A percentile compares a stretch with the other conserved stretches of the same genome.
These are phyloP conservation scores for Akanthomyces dipterigenus DNA, from an alignment of 2,329 filamentous ascomycete species.

Conservation along the genomic window DNA sequence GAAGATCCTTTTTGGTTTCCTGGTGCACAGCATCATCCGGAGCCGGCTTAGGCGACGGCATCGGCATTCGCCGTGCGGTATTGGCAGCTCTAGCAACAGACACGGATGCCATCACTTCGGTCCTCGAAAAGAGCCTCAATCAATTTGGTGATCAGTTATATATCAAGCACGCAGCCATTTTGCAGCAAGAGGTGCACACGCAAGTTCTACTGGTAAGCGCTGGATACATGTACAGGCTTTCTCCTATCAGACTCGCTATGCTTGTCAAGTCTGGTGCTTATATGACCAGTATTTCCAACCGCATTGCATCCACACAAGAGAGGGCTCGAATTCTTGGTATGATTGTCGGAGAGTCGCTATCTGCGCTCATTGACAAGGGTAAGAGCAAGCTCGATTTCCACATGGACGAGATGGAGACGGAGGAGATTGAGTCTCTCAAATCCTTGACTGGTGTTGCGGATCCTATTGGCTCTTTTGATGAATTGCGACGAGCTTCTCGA, in stretches of 20 bases:
- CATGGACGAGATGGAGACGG: conserved; percentile 66
- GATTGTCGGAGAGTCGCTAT: conserved; percentile 70
- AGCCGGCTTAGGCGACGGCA: conserved; percentile 55
- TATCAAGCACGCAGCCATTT: conserved; percentile 74
- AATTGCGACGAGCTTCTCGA: conserved; percentile 31
- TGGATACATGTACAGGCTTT: conserved; percentile 64
- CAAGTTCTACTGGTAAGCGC: conserved; percentile 72
- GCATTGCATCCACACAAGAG: conserved; percentile 68
- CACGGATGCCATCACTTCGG: conserved; percentile 42
- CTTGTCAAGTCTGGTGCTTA: conserved; percentile 67
- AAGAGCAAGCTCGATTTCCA: conserved; percentile 76
- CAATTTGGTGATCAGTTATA: conserved; percentile 83
- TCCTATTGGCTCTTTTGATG: conserved; percentile 48
- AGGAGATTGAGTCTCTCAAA: conserved; percentile 72
- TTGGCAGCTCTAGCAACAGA: conserved; percentile 50
- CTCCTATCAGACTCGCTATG: conserved; percentile 59
- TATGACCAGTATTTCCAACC: conserved; percentile 74
- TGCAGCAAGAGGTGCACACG: conserved; percentile 83
- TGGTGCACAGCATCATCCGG: conserved; percentile 62
- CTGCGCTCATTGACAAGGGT: conserved; percentile 56
- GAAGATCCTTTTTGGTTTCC: conserved; percentile 48
- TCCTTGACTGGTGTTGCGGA: conserved; percentile 58
- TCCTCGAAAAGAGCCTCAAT: conserved; percentile 62
- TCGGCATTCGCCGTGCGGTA: conserved; percentile 61
- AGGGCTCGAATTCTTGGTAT: conserved; percentile 80